Evolutionary conservation across 2,329 filamentous ascomycete species (phyloP).

Genomic region (Teratosphaeria pseudoeucalypti): DNA sequence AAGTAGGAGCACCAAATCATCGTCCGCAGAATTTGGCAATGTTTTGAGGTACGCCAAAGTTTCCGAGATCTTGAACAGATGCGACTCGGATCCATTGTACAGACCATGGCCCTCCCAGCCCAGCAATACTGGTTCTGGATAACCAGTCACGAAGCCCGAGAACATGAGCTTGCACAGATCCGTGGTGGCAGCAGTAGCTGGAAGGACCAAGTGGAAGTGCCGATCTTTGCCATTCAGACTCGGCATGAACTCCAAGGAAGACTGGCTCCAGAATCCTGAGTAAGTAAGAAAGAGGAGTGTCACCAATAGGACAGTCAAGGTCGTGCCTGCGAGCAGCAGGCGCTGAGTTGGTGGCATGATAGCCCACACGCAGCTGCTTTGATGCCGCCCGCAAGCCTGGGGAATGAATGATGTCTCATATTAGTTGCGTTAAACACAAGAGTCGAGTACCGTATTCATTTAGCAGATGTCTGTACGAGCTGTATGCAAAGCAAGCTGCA

Average conservation of each 20-base stretch:
- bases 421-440: no score
- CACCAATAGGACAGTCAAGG: neutral
- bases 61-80: conserved; percentile 15
- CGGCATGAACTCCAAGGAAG: neutral
- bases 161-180: conserved; percentile 7
- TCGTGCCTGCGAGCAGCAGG: neutral
- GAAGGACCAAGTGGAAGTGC: conserved; percentile 6
- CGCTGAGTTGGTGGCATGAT: neutral
- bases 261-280: neutral
- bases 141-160: neutral
- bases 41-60: conserved; percentile 15
- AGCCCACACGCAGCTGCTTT: neutral
- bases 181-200: conserved; percentile 5
- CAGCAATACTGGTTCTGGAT: conserved; percentile 27
- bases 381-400: neutral
- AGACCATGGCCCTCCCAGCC: neutral
- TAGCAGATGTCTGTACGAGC: neutral
- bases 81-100: neutral
- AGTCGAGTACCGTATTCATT: no score
- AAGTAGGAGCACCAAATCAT: conserved; percentile 52
- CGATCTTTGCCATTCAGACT: neutral
- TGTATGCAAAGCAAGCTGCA: neutral
- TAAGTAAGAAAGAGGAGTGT: neutral
- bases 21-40: conserved; percentile 11
- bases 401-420: no score